These are phyloP conservation scores for Teratosphaeria zuluensis DNA, from an alignment of 2,329 filamentous ascomycete genomes.

Conservation along the genomic window DNA sequence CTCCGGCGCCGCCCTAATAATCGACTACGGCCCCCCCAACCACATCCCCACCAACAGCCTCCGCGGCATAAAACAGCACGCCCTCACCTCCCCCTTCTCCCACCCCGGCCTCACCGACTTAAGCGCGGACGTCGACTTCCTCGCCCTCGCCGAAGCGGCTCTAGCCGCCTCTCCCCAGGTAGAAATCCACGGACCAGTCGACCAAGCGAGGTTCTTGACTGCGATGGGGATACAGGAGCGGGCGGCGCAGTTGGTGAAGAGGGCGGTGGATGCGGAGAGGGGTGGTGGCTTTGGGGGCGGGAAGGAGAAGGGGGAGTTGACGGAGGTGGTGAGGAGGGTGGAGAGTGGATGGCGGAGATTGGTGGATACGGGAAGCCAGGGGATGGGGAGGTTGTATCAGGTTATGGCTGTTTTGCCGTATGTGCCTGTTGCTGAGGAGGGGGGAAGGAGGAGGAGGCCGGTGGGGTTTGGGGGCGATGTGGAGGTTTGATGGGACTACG, in stretches of 20 bases:
- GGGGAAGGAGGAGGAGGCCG: constrained; percentile 54
- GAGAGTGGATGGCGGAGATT: constrained; percentile 70
- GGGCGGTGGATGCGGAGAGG: constrained; percentile 24
- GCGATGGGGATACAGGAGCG: constrained; percentile 76
- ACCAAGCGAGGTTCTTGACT: constrained; percentile 71
- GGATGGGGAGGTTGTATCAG: constrained; percentile 95
- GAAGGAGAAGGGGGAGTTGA: constrained; percentile 27
- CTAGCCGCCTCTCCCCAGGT: constrained; percentile 65
- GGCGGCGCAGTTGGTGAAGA: constrained; percentile 55
- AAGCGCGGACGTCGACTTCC: constrained; percentile 88
- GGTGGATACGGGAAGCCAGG: constrained; percentile 69
- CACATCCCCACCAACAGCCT: constrained; percentile 82
- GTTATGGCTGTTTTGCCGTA: constrained; percentile 76
- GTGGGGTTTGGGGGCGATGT: constrained; percentile 80
- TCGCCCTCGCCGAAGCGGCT: constrained; percentile 72
- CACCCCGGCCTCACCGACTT: constrained; percentile 77
- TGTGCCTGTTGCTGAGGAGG: constrained; percentile 49
- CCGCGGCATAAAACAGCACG: constrained; percentile 74
- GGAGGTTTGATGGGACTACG: background rate
- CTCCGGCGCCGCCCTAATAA: constrained; percentile 80
- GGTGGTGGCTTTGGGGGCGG: constrained; percentile 22
- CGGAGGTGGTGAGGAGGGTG: constrained; percentile 50
- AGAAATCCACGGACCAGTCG: constrained; percentile 85
- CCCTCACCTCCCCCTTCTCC: constrained; percentile 66
- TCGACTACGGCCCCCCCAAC: constrained; percentile 85